Base-by-base conservation (phyloP, 2,329 filamentous ascomycete genomes). In the Diatrype stigma region DNA sequence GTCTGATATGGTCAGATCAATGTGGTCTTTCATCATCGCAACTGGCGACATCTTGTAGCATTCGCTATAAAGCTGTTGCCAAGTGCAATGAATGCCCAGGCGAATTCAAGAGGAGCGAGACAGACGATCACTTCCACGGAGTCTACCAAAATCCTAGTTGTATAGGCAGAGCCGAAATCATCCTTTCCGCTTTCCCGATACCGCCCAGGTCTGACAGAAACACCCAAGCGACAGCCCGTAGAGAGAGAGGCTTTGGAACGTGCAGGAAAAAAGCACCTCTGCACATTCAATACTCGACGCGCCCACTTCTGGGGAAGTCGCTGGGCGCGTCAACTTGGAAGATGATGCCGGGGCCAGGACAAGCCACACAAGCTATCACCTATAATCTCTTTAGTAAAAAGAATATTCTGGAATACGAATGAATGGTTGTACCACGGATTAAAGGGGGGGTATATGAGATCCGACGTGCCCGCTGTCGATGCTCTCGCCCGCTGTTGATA, bases 1-100 rank as follows among this genome's bases (percentile, higher is more conserved):
- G 50, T 67, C 64, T 12, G 63, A 60, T 23, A 62, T 52, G 6
- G 54, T 59, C 26, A 57, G 49, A 38, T 61, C 59, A 42, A 59
- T 52, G 7, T 48, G 52, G 3, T 56, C 49, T 47, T 46, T 58
- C 45, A 51, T 52, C 54, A 57, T 64, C 22, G 49, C 47, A 42
- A n/a, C 26, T 21, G 23, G 16, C 22, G 37, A 35, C 45, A 44
- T 44, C 5, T 3, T 44, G 6, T 34, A 7, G 30, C 30, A 7
- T 14, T 34, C 30, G 7, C 7, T 34, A 7, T 34, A 7, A 14
- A n/a, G n/a, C n/a, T n/a, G n/a, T n/a, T n/a, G n/a, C n/a, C n/a
- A n/a, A n/a, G n/a, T n/a, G n/a, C n/a, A n/a, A n/a, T n/a, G n/a
- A n/a, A n/a, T n/a, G n/a, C n/a, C n/a, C n/a, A n/a, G n/a, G n/a